Conservation (phyloP, 257 asterid species). For the Datura wrightii region DNA sequence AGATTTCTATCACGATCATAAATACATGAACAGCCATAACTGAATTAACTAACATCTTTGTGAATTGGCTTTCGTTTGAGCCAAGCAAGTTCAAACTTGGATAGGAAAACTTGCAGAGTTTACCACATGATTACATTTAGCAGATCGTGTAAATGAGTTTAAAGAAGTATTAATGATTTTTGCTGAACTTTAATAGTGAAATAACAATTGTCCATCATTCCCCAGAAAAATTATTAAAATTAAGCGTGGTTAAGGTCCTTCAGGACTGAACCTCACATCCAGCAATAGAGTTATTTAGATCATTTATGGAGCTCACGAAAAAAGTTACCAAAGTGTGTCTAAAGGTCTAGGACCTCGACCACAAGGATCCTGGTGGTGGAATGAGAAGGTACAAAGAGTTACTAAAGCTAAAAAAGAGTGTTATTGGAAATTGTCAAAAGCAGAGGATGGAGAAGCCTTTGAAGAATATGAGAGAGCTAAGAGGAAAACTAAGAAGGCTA, state of each 20-base stretch:
- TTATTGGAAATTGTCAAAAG: background rate
- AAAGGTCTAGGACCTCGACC: background rate
- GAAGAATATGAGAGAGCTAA: background rate
- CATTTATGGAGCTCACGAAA: background rate
- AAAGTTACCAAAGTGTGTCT: background rate
- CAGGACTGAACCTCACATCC: background rate
- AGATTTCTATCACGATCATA: background rate
- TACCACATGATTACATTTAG: background rate
- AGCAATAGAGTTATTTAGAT: background rate
- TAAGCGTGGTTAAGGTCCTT: background rate
- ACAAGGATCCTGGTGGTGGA: background rate
- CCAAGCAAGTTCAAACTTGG: background rate
- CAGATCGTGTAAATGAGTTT: background rate
- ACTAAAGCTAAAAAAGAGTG: background rate
- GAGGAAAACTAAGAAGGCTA: too few species aligned
- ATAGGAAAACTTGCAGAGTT: background rate
- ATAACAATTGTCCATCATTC: background rate
- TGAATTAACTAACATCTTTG: background rate
- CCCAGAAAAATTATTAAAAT: background rate
- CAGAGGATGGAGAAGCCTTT: background rate
- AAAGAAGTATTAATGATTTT: background rate
- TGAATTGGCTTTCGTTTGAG: background rate
- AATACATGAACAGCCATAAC: background rate
- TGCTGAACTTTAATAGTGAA: background rate
- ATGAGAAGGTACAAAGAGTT: background rate